Evolutionary conservation across 2,329 filamentous ascomycete species (phyloP).

Genomic region (Cryphonectria japonica): DNA sequence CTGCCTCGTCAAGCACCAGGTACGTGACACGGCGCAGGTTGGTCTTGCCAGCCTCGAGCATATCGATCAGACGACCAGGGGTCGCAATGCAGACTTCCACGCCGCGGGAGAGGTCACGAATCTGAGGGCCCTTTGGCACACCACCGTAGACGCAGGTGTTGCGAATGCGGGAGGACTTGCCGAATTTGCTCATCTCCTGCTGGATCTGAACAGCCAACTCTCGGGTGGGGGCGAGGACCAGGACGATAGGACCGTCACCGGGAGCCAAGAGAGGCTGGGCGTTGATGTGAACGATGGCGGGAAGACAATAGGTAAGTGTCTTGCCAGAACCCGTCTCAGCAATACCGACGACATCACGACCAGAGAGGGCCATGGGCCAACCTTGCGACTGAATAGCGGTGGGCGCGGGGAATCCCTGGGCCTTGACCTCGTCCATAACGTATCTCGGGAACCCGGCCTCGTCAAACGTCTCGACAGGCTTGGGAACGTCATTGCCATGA

Average conservation of each 20-base stretch:
- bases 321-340: conserved; percentile 99
- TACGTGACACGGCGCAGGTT: conserved; percentile 98
- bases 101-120: conserved; percentile 89
- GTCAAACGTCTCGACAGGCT: conserved; percentile 95
- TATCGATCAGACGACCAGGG: conserved; percentile 95
- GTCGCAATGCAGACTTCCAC: conserved; percentile 99
- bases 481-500: conserved; percentile 79
- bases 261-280: conserved; percentile 94
- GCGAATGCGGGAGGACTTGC: conserved; percentile 94
- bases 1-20: conserved; percentile 96
- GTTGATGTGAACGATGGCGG: conserved; percentile 99
- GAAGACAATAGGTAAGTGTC: conserved; percentile 97
- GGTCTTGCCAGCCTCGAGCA: conserved; percentile 97
- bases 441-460: conserved; percentile 97
- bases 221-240: conserved; percentile 94
- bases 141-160: conserved; percentile 99
- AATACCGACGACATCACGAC: conserved; percentile 98
- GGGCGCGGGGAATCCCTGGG: conserved; percentile 90
- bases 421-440: conserved; percentile 98
- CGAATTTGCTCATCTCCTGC: conserved; percentile 97
- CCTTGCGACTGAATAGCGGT: conserved; percentile 98
- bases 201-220: conserved; percentile 99
- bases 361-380: conserved; percentile 98
- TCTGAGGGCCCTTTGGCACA: conserved; percentile 97
- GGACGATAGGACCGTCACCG: conserved; percentile 93